Percentiles rank a stretch among this genome's conserved stretches.
These are phyloP conservation scores for Limnanthes douglasii DNA, from an alignment of 345 rosid species.

Conservation along the genomic window DNA sequence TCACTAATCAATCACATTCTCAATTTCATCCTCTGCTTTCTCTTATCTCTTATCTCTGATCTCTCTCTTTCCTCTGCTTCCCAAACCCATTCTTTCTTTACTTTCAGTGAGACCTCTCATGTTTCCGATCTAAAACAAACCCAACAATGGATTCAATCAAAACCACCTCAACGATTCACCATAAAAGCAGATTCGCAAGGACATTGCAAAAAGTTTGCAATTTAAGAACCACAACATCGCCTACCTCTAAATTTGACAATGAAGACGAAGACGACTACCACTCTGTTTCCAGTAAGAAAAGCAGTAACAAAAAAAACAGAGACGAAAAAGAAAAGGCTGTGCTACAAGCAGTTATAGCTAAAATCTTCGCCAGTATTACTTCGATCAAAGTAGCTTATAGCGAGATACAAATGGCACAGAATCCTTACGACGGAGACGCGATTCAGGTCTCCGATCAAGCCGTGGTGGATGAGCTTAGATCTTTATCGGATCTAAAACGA, in stretches of 20 bases:
- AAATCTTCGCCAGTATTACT: constrained; percentile 65
- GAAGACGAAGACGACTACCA: constrained; percentile 14
- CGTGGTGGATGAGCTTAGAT: constrained; percentile 64
- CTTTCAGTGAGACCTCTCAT: no score
- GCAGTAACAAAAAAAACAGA: constrained; percentile 5
- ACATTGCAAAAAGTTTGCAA: constrained; percentile 57
- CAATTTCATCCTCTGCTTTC: no score
- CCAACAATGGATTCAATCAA: constrained; percentile 44
- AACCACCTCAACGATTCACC: constrained; percentile 28
- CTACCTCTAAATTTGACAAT: constrained; percentile 21
- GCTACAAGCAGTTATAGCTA: constrained; percentile 56
- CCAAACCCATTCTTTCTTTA: no score
- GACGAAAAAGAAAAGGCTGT: constrained; percentile 31
- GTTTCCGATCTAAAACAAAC: no score
- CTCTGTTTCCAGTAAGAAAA: constrained; percentile 10
- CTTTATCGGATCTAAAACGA: constrained; percentile 61
- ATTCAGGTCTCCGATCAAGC: constrained; percentile 76
- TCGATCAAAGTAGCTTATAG: constrained; percentile 88
- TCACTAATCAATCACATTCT: no score
- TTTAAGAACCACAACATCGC: constrained; percentile 33
- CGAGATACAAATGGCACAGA: constrained; percentile 87
- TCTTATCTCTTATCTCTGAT: no score
- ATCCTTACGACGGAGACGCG: constrained; percentile 62
- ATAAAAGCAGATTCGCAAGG: constrained; percentile 43
- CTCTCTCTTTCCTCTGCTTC: no score